Base-by-base conservation (phyloP, 1,284 basidiomycete genomes). In the Heterobasidion parviporum region DNA sequence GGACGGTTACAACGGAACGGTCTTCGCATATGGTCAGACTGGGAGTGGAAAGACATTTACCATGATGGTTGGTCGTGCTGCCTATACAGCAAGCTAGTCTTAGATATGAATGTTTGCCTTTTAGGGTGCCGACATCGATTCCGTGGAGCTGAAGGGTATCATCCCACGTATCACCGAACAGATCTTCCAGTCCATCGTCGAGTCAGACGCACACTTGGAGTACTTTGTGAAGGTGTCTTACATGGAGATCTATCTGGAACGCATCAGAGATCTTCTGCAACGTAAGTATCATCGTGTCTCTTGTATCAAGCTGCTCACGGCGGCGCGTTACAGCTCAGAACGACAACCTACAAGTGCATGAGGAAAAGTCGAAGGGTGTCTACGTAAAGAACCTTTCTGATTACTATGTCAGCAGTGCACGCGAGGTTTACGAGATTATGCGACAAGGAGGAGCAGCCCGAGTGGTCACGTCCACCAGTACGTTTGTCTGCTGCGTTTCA, bases 391-490 rank as follows among this genome's bases (percentile, higher is more conserved):
- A 88, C 63, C 80, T 99, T 36, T 95, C 95, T 0, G 97, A 99
- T 68, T 98, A 94, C 74, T 99, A 99, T 74, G 97, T 99, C 55
- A 91, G 93, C 63, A 94, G 87, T 68, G 90, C 94, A 53, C 80
- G 83, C n/a, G 97, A 99, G 70, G 97, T 99, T 16, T 99, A 97
- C 70, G 94, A 98, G 72, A 98, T 99, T 66, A 98, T 99, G 95
- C 83, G 94, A 60, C 94, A 95, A 60, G 97, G 97, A 68, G 92
- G 93, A 54, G 81, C 83, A 53, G 89, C 94, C 35, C 82, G 97
- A 62, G 93, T 94, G 8, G 93, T 98, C 8, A 95, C 95, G 6
- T 89, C 95, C 3, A 99, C 97, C 6, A 97, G 94, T 96, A 64
- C 70, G 89, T 35, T 33, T 26, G 35, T 51, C 18, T 44, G 36